A percentile compares a stretch with the other conserved stretches of the same genome.
Evolutionary conservation across 192 early-diverging fungal genomes (phyloP).

Genomic region (Mortierella claussenii): DNA sequence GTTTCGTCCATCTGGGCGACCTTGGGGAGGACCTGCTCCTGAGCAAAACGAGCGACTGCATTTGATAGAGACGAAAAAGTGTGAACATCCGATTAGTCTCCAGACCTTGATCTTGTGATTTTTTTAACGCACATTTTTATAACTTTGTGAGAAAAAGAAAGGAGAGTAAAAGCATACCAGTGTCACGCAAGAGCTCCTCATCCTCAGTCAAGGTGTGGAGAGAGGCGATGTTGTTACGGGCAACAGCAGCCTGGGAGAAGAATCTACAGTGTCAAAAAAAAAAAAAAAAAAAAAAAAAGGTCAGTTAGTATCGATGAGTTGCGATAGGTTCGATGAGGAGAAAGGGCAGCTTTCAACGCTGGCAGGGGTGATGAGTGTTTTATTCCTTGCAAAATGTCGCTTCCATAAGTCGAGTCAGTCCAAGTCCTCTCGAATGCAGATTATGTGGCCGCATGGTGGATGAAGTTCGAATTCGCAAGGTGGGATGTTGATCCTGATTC

Average conservation of each 20-base stretch:
- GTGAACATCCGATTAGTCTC: background rate
- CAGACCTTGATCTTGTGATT: too few species aligned
- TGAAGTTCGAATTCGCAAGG: too few species aligned
- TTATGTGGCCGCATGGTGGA: too few species aligned
- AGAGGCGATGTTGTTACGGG: slow-evolving; percentile 63
- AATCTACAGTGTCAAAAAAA: slow-evolving; percentile 36
- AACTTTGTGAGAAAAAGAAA: background rate
- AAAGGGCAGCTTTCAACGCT: too few species aligned
- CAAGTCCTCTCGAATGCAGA: too few species aligned
- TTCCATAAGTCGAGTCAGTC: background rate
- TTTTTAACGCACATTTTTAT: too few species aligned
- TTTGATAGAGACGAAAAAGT: background rate
- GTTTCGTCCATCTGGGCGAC: slow-evolving; percentile 92
- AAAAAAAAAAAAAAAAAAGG: too few species aligned
- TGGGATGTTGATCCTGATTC: too few species aligned
- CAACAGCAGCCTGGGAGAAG: slow-evolving; percentile 60
- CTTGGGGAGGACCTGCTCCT: slow-evolving; percentile 84
- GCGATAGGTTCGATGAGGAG: too few species aligned
- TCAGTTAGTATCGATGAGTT: too few species aligned
- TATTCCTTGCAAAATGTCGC: too few species aligned
- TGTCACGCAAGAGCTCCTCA: slow-evolving; percentile 85
- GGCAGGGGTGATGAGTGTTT: too few species aligned
- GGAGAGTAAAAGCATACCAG: slow-evolving; percentile 58
- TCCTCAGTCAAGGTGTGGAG: slow-evolving; percentile 89
- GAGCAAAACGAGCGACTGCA: slow-evolving; percentile 85